A percentile compares a stretch with the other conserved stretches of the same genome.
phyloP scores from a whole-genome alignment of 2,329 filamentous ascomycete genomes.

The Seiridium unicorne region DNA sequence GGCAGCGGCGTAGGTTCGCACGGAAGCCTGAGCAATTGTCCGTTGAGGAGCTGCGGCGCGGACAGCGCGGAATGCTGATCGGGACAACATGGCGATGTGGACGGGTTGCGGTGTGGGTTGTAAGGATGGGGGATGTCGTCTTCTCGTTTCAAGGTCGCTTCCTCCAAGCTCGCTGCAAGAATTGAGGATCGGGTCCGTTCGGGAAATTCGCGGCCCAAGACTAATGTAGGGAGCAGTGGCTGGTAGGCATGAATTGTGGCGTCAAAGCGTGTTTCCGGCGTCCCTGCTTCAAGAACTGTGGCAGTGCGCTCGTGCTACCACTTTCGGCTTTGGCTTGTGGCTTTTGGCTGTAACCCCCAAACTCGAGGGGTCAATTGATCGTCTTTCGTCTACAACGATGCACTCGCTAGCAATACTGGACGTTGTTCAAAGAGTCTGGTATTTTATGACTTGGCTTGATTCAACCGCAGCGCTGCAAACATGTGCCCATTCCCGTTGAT shows the following conservation, averaged over 20 bases:
- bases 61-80: conserved; percentile 56
- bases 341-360: too few species aligned
- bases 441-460: too few species aligned
- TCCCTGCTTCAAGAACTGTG: too few species aligned
- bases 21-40: conserved; percentile 57
- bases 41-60: conserved; percentile 58
- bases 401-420: too few species aligned
- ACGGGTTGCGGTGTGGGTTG: conserved; percentile 16
- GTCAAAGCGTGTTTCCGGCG: too few species aligned
- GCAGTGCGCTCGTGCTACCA: too few species aligned
- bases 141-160: conserved; percentile 11
- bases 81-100: conserved; percentile 53
- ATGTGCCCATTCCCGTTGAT: too few species aligned
- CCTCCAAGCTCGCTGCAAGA: conserved; percentile 6
- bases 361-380: too few species aligned
- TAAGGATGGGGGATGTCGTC: conserved; percentile 17
- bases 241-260: background rate
- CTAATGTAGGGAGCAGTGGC: background rate
- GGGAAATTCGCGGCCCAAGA: conserved; percentile 6
- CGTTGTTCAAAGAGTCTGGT: too few species aligned
- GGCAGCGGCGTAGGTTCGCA: conserved; percentile 74
- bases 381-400: too few species aligned
- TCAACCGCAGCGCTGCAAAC: too few species aligned
- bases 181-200: conserved; percentile 9
- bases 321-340: too few species aligned